Conservation (phyloP, 1,284 basidiomycete genomes). For the Moesziomyces antarcticus region DNA sequence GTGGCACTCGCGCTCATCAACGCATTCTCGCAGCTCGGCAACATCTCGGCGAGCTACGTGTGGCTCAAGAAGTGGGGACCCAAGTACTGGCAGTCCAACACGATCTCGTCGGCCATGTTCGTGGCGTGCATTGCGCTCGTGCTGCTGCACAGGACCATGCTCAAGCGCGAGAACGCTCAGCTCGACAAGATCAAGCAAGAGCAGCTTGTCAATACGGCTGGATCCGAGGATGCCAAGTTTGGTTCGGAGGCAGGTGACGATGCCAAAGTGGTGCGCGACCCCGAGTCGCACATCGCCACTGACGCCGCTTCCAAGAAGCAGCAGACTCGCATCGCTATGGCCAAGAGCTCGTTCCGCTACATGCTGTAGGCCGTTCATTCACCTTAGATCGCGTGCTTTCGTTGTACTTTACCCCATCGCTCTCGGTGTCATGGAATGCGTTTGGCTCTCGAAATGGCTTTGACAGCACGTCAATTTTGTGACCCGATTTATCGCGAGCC, state of each 20-base stretch:
- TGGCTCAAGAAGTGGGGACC: conserved; percentile 54
- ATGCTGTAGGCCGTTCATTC: conserved; percentile 15
- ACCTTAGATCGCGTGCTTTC: too few species aligned
- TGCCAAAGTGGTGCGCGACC: conserved; percentile 9
- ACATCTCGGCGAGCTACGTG: conserved; percentile 67
- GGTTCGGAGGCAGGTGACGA: background rate
- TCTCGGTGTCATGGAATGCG: too few species aligned
- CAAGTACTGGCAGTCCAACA: conserved; percentile 54
- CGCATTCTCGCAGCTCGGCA: conserved; percentile 69
- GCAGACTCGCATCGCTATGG: conserved; percentile 31
- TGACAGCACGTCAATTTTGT: too few species aligned
- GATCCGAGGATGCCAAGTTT: conserved; percentile 1
- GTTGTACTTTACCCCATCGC: too few species aligned
- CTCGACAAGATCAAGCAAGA: conserved; percentile 33
- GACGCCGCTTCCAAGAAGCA: conserved; percentile 19
- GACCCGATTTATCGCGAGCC: too few species aligned
- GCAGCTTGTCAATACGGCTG: background rate
- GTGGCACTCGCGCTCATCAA: conserved; percentile 63
- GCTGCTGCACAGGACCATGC: conserved; percentile 40
- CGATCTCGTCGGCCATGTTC: conserved; percentile 43
- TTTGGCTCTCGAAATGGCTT: too few species aligned
- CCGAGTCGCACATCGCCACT: conserved; percentile 4
- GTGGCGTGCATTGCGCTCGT: conserved; percentile 45
- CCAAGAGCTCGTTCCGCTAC: conserved; percentile 45
- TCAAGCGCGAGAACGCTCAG: conserved; percentile 41